Percentiles rank a stretch among this genome's conserved stretches.
Evolutionary conservation across 257 asterid species (phyloP).

Genomic region (Penstemon newberryi): DNA sequence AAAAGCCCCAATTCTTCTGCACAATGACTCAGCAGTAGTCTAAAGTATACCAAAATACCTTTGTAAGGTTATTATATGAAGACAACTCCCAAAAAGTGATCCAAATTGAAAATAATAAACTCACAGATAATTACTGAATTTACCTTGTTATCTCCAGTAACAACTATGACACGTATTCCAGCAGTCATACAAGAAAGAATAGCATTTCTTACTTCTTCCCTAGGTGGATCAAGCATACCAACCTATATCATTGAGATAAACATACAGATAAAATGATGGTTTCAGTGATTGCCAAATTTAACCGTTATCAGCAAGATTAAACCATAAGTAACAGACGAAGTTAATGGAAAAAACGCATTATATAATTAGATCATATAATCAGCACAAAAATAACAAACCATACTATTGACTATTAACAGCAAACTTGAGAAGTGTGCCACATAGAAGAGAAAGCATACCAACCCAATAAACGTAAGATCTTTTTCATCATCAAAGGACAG

Average conservation of each 20-base stretch:
- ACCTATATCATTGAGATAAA: conserved; percentile 50
- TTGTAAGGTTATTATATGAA: conserved; percentile 7
- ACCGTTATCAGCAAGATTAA: conserved; percentile 13
- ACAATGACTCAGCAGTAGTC: conserved; percentile 95
- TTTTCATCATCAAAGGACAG: conserved; percentile 85
- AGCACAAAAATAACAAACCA: conserved; percentile 25
- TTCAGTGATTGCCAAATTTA: conserved; percentile 13
- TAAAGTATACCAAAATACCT: conserved; percentile 35
- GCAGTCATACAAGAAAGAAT: conserved; percentile 96
- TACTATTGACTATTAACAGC: conserved; percentile 19
- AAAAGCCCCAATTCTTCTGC: conserved; percentile 81
- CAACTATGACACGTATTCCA: conserved; percentile 97
- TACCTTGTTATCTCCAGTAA: conserved; percentile 99
- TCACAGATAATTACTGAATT: conserved; percentile 18
- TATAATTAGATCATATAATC: not conserved
- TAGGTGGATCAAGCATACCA: conserved; percentile 99
- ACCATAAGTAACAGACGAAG: conserved; percentile 22
- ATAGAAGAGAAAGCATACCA: conserved; percentile 89
- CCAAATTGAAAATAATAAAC: conserved; percentile 13
- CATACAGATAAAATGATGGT: conserved; percentile 22
- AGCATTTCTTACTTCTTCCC: conserved; percentile 95
- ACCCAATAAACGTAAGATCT: conserved; percentile 99
- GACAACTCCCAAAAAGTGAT: conserved; percentile 21
- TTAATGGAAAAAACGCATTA: conserved; percentile 1
- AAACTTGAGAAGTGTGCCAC: conserved; percentile 25